Base-by-base conservation (phyloP, 2,329 filamentous ascomycete genomes). In the Phialocephala sp. region DNA sequence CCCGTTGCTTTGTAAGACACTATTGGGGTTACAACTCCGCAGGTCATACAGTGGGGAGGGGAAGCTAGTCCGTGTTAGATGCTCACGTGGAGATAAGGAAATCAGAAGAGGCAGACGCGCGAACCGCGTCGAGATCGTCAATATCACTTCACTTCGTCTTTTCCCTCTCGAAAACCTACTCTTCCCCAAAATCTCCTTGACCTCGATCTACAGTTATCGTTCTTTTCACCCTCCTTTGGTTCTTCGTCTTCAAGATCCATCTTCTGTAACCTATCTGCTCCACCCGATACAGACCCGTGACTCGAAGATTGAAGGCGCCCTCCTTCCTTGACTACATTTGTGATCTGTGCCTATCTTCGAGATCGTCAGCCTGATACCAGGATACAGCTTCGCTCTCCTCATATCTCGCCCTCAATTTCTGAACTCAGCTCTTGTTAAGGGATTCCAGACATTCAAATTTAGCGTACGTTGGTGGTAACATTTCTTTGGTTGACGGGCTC, bases 1-100 rank as follows among this genome's bases (percentile, higher is more conserved):
- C 37, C 15, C 37, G 8, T 54, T 63, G 52, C 39, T 58, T 63
- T 64, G 62, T 64, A 64, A 64, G 62, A 64, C 58, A 64, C 45
- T 32, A 32, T 32, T 32, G 27, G 27, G 35, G 27, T 27, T 50
- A 24, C 45, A 50, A 8, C 45, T 22, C 20, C 45, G 22, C n/a
- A 22, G 11, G 5, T n/a, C n/a, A 11, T n/a, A 22, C n/a, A 50
- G 9, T 50, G 18, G 45, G 8, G 45, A 24, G 12, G 11, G 8
- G 6, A 22, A 50, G 8, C 45, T 50, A 50, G 45, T 50, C 45
- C 45, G 1, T 1, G 6, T 50, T 50, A 8, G 45, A n/a, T 22
- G 11, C 2, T 27, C 50, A 27, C 50, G 50, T 54, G 50, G 32
- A 15, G 50, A 54, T 52, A 32, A 54, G 22, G 24, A 32, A 18